Percentiles rank a stretch among this genome's conserved stretches.
Conservation (phyloP, 441 rosid genomes). For the Bruguiera hainesii region DNA sequence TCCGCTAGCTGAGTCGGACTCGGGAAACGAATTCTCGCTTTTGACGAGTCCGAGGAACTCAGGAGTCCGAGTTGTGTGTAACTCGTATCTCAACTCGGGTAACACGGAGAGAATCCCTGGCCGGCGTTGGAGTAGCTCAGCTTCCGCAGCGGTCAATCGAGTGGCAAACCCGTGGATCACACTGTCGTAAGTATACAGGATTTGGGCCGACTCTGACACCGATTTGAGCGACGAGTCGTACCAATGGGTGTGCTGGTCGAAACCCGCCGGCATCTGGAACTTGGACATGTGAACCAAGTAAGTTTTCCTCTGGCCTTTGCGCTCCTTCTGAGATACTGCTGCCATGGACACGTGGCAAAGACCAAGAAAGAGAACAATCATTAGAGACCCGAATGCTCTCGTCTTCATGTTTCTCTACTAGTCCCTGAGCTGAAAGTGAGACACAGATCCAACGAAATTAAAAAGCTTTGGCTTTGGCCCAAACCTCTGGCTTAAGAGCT, state of each 20-base stretch:
- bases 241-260: constrained; percentile 67
- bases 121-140: constrained; percentile 38
- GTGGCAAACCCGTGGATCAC: constrained; percentile 64
- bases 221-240: constrained; percentile 76
- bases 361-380: constrained; percentile 33
- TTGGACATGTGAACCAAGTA: constrained; percentile 78
- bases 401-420: background rate
- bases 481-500: background rate
- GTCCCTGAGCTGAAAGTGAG: background rate
- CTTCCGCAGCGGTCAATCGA: constrained; percentile 46
- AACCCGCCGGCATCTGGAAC: constrained; percentile 59
- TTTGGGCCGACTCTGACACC: constrained; percentile 48
- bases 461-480: background rate
- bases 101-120: constrained; percentile 59
- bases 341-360: constrained; percentile 34
- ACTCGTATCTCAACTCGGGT: constrained; percentile 52
- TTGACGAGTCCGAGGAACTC: constrained; percentile 58
- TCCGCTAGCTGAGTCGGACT: constrained; percentile 33
- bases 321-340: background rate
- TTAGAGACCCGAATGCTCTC: constrained; percentile 7
- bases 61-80: constrained; percentile 72
- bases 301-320: constrained; percentile 29
- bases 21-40: constrained; percentile 36
- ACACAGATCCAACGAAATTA: background rate
- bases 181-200: constrained; percentile 64